A percentile compares a stretch with the other conserved stretches of the same genome.
phyloP scores from a whole-genome alignment of 371 early-diverging fungal genomes.

The Chytridiales sp. region DNA sequence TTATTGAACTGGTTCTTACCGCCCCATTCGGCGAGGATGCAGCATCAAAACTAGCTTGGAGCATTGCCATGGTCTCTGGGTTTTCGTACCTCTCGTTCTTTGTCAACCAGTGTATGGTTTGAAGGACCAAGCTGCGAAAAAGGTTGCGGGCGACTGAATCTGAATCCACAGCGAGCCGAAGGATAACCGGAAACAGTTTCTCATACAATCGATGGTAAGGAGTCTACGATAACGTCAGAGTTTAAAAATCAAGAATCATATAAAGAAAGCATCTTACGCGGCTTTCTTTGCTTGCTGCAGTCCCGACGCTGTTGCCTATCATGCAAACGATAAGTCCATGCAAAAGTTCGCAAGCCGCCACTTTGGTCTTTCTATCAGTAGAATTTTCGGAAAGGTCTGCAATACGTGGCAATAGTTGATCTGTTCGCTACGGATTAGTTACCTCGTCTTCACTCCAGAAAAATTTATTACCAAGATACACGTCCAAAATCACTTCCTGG shows the following conservation, averaged over 20 bases:
- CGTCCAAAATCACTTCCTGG: conserved; percentile 58
- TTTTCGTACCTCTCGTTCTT: conserved; percentile 71
- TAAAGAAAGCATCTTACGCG: conserved; percentile 28
- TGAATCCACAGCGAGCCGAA: conserved; percentile 70
- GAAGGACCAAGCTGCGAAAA: conserved; percentile 60
- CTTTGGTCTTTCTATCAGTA: conserved; percentile 70
- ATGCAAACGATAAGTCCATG: conserved; percentile 69
- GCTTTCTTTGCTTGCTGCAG: conserved; percentile 33
- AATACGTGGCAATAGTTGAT: conserved; percentile 73
- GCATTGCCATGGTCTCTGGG: conserved; percentile 69
- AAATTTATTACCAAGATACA: conserved; percentile 58
- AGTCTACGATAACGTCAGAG: conserved; percentile 37
- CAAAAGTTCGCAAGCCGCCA: conserved; percentile 75
- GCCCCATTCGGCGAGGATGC: conserved; percentile 37
- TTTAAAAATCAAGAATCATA: not conserved
- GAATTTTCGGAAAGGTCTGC: conserved; percentile 73
- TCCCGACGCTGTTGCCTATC: conserved; percentile 62
- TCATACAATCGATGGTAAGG: conserved; percentile 62
- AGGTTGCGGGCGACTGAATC: conserved; percentile 69
- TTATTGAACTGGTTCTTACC: conserved; percentile 11
- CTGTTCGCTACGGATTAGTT: conserved; percentile 31
- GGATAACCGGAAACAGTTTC: conserved; percentile 67
- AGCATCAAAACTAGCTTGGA: conserved; percentile 69
- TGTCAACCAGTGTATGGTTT: conserved; percentile 80
- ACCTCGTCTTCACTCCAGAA: not conserved